phyloP scores from a whole-genome alignment of 2,329 filamentous ascomycete genomes.

The Aaosphaeria pasadenensis region DNA sequence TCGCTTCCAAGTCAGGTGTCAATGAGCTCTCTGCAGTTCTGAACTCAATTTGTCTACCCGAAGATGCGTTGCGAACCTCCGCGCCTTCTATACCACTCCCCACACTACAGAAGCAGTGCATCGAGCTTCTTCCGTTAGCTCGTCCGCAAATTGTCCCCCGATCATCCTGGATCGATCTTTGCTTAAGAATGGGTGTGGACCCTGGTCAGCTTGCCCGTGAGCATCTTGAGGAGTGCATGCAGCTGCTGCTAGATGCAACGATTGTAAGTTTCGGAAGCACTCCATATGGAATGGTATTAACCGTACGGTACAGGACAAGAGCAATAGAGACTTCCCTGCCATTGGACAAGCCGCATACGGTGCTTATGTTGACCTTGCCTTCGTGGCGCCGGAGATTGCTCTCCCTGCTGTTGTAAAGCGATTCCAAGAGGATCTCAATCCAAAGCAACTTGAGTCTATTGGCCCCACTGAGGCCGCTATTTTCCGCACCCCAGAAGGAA shows the following conservation, averaged over 20 bases:
- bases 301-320: slow-evolving; percentile 5
- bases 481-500: slow-evolving; percentile 85
- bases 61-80: slow-evolving; percentile 49
- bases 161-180: slow-evolving; percentile 85
- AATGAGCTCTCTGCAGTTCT: slow-evolving; percentile 61
- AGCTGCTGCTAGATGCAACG: slow-evolving; percentile 59
- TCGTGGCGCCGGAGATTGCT: slow-evolving; percentile 83
- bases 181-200: slow-evolving; percentile 75
- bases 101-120: slow-evolving; percentile 66
- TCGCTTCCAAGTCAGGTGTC: slow-evolving; percentile 62
- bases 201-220: slow-evolving; percentile 73
- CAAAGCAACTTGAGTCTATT: slow-evolving; percentile 65
- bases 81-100: slow-evolving; percentile 46
- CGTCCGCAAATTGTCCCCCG: slow-evolving; percentile 74
- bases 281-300: not conserved
- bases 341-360: slow-evolving; percentile 73
- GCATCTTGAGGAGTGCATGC: slow-evolving; percentile 62
- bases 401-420: slow-evolving; percentile 72
- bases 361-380: slow-evolving; percentile 86
- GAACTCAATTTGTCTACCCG: slow-evolving; percentile 61
- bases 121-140: slow-evolving; percentile 73
- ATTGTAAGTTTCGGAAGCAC: slow-evolving; percentile 47
- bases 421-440: slow-evolving; percentile 70
- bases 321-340: slow-evolving; percentile 20
- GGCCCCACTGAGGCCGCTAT: slow-evolving; percentile 90